Percentiles rank a stretch among this genome's conserved stretches.
phyloP scores from a whole-genome alignment of 192 early-diverging fungal species.

The Backusella macrospora region DNA sequence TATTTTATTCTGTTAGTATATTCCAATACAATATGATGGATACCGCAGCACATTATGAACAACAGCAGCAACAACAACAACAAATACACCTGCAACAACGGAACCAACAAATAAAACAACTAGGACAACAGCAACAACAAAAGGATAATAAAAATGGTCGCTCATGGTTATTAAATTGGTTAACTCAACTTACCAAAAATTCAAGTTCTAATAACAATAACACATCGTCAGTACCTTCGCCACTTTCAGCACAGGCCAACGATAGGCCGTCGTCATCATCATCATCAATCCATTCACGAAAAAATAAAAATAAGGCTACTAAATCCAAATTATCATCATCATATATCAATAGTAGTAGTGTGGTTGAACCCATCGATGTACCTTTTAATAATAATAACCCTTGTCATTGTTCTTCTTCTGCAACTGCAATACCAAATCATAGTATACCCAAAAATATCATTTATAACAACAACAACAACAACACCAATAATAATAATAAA shows the following conservation, averaged over 20 bases:
- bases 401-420: background rate
- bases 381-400: background rate
- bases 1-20: background rate
- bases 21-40: constrained; percentile 6
- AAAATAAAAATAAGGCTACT: background rate
- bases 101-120: background rate
- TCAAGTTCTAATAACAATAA: background rate
- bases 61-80: background rate
- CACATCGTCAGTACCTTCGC: background rate
- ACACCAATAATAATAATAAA: background rate
- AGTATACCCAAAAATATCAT: background rate
- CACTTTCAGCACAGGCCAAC: background rate
- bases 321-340: constrained; percentile 4
- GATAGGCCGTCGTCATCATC: background rate
- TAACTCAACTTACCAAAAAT: constrained; percentile 8
- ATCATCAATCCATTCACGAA: constrained; percentile 3
- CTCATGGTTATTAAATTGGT: constrained; percentile 5
- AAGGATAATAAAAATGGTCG: background rate
- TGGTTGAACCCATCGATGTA: background rate
- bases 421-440: background rate
- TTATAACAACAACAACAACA: background rate
- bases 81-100: background rate
- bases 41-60: constrained; percentile 13
- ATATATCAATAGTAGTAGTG: background rate
- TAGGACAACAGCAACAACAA: background rate